Evolutionary conservation across 208 protist species (phyloP), one percentile per base, ranked within the genome.

Genomic region (Trypanosoma brucei): DNA sequence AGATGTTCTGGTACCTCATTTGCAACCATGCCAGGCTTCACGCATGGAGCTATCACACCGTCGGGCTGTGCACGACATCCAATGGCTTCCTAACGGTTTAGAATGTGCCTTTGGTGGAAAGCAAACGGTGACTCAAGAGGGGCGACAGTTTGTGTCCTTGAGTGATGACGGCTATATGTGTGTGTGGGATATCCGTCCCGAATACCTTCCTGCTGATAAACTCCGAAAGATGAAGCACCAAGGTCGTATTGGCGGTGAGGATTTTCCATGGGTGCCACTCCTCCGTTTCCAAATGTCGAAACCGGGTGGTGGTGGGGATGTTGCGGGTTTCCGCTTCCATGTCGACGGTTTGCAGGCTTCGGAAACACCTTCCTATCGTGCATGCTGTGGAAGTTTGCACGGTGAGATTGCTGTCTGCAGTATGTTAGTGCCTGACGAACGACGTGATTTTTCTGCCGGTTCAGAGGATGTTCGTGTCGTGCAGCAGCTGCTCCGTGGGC

Each of bases 211-310:
- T 42, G 70, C 79, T 40, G 86, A 96, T 63, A 96, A 94, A 65
- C 75, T 92, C 49, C 88, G 91, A 54, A 96, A 96, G 76, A 84
- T 94, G 56, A 89, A 89, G 72, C 86, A 93, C 56, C 84, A 93
- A 64, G 79, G 70, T 62, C 83, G 83, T 55, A 62, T 68, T 9
- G 77, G 68, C 14, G 78, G 78, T 3, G 64, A 83, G 57, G 84
- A 92, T 22, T 78, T 88, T 55, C 72, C 78, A 53, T 96, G 91
- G 88, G 83, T 94, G 50, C 91, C 91, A 54, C 65, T 96, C 57
- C 68, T 88, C 44, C 65, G 69, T n/a, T 93, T 89, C 64, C 72
- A 82, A 59, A 72, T 94, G 45, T 68, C 75, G 2, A 78, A 73
- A 42, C 81, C 83, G 3, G 91, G 94, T 51, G 84, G 81, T 61